A percentile compares a stretch with the other conserved stretches of the same genome.
Evolutionary conservation across 208 protist species (phyloP).

Genomic region (Acanthamoeba lenticulata): DNA sequence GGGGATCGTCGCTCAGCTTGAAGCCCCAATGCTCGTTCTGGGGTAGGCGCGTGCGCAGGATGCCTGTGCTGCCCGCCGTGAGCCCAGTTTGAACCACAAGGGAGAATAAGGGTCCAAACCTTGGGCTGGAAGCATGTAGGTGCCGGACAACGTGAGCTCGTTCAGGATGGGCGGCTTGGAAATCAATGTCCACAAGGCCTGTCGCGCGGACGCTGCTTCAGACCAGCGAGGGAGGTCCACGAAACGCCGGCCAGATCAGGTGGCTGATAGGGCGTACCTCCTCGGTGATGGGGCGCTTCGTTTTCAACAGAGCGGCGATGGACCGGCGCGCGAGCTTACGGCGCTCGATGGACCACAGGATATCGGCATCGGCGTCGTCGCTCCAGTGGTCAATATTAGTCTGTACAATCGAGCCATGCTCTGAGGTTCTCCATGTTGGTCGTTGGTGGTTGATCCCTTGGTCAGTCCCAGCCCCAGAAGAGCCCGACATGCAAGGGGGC

Average conservation of each 20-base stretch:
- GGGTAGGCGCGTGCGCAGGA: not conserved
- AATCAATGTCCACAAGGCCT: conserved; percentile 47
- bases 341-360: conserved; percentile 22
- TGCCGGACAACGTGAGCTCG: conserved; percentile 31
- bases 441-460: too few species aligned
- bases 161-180: conserved; percentile 44
- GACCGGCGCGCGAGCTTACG: not conserved
- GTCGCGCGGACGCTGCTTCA: not conserved
- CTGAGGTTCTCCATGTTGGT: too few species aligned
- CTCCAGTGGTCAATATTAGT: conserved; percentile 65
- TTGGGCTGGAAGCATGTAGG: conserved; percentile 6
- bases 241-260: not conserved
- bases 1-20: not conserved
- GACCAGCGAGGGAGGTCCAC: not conserved
- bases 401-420: conserved; percentile 32
- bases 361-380: not conserved
- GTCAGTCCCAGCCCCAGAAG: too few species aligned
- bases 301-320: not conserved
- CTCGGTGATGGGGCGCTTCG: not conserved
- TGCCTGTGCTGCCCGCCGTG: not conserved
- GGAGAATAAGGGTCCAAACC: not conserved
- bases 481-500: not conserved
- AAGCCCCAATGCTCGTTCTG: not conserved
- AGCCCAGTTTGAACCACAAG: not conserved
- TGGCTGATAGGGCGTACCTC: not conserved